phyloP scores from a whole-genome alignment of 2,329 filamentous ascomycete species.

The Macrophomina tecta region DNA sequence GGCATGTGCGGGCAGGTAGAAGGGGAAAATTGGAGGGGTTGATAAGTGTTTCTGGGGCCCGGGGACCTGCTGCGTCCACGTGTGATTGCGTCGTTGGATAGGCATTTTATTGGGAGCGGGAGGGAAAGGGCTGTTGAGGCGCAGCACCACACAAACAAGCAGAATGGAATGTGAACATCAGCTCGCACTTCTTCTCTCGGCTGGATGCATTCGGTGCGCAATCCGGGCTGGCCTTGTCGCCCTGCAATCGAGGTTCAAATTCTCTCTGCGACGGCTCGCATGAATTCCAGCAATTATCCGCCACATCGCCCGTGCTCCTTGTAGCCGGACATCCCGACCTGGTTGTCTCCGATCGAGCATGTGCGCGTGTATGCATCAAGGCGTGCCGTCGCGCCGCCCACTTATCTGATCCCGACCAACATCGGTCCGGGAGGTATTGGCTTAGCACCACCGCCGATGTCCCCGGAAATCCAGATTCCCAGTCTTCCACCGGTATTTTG shows the following conservation, averaged over 20 bases:
- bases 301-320: too few species aligned
- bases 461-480: not conserved
- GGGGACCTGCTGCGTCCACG: not conserved
- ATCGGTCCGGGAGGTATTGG: not conserved
- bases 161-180: not conserved
- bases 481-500: too few species aligned
- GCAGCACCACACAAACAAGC: not conserved
- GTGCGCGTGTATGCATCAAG: not conserved
- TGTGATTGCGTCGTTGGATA: slow-evolving; percentile 11
- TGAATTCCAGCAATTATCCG: too few species aligned
- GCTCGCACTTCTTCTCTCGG: not conserved
- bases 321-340: too few species aligned
- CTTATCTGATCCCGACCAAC: not conserved
- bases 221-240: not conserved
- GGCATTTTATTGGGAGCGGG: too few species aligned
- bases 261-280: too few species aligned
- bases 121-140: not conserved
- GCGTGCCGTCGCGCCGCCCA: not conserved
- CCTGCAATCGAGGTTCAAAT: too few species aligned
- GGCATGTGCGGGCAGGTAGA: not conserved
- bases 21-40: not conserved
- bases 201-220: not conserved
- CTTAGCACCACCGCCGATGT: not conserved
- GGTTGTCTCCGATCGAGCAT: too few species aligned
- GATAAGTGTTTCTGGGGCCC: too few species aligned